phyloP scores from a whole-genome alignment of 331 rosid genomes.

The Prunus yedoensis region DNA sequence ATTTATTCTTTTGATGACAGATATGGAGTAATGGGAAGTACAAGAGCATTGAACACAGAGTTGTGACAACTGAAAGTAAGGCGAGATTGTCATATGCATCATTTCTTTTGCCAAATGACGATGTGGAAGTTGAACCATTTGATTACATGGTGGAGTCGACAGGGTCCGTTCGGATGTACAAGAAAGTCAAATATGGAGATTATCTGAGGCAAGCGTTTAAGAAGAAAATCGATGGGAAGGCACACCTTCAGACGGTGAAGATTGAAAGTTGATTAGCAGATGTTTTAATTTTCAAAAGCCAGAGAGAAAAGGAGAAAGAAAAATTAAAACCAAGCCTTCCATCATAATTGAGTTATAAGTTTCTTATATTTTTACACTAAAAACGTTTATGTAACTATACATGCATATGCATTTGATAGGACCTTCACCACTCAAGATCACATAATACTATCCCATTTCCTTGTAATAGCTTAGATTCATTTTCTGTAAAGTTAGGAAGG shows the following conservation, averaged over 20 bases:
- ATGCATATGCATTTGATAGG: no score
- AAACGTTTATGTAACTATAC: no score
- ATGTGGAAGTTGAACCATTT: conserved; percentile 39
- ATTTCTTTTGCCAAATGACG: conserved; percentile 23
- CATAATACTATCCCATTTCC: no score
- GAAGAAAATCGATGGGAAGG: neutral
- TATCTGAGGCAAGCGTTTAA: neutral
- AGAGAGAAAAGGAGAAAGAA: conserved; percentile 7
- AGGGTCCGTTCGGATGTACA: conserved; percentile 16
- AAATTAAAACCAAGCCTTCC: neutral
- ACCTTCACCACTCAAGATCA: no score
- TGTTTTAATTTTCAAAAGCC: neutral
- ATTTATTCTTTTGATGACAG: neutral
- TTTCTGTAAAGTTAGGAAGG: no score
- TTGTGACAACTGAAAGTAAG: conserved; percentile 3
- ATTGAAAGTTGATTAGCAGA: neutral
- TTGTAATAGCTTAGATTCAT: no score
- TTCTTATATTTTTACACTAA: no score
- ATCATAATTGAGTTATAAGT: neutral
- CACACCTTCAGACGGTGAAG: neutral
- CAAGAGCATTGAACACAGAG: conserved; percentile 33
- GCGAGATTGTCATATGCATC: conserved; percentile 19
- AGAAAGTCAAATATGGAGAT: neutral
- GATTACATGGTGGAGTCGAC: conserved; percentile 21
- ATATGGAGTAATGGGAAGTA: conserved; percentile 32